These are phyloP conservation scores for Podosphaera aphanis DNA, from an alignment of 2,329 filamentous ascomycete species.

Conservation along the genomic window DNA sequence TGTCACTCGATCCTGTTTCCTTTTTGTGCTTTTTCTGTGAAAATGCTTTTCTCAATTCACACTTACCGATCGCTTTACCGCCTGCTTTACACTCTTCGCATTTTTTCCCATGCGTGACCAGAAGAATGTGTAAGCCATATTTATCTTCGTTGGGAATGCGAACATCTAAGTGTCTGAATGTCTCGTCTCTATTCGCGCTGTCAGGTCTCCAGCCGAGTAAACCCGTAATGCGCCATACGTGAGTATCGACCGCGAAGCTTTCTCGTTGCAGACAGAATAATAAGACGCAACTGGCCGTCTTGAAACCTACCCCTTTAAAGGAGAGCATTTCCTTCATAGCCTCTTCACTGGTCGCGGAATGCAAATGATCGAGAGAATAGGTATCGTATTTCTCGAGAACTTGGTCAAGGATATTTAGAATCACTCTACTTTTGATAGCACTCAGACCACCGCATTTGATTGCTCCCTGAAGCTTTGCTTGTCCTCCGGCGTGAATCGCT, in stretches of 20 bases:
- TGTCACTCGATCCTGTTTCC: neutral
- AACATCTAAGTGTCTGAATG: conserved; percentile 29
- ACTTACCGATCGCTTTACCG: conserved; percentile 1
- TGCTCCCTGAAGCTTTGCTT: conserved; percentile 27
- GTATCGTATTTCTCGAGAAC: conserved; percentile 30
- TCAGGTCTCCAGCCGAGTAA: conserved; percentile 32
- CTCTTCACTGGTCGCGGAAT: conserved; percentile 20
- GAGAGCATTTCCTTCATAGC: conserved; percentile 27
- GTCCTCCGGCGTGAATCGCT: conserved; percentile 33
- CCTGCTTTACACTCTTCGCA: conserved; percentile 23
- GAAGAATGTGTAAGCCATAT: conserved; percentile 30
- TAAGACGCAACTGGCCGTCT: conserved; percentile 32
- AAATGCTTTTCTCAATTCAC: conserved; percentile 1
- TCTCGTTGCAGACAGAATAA: conserved; percentile 29
- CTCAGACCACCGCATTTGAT: conserved; percentile 51
- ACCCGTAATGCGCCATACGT: conserved; percentile 27
- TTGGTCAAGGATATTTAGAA: conserved; percentile 37
- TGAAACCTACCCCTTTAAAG: conserved; percentile 30
- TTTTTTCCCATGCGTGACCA: conserved; percentile 27
- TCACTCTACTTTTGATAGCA: conserved; percentile 44
- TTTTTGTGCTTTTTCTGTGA: neutral
- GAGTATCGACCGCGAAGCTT: conserved; percentile 34
- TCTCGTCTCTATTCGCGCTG: conserved; percentile 22
- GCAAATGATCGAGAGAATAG: conserved; percentile 31
- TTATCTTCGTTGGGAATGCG: conserved; percentile 28